These are phyloP conservation scores for Tricholoma sp. DNA, from an alignment of 768 basidiomycete genomes.

Conservation along the genomic window DNA sequence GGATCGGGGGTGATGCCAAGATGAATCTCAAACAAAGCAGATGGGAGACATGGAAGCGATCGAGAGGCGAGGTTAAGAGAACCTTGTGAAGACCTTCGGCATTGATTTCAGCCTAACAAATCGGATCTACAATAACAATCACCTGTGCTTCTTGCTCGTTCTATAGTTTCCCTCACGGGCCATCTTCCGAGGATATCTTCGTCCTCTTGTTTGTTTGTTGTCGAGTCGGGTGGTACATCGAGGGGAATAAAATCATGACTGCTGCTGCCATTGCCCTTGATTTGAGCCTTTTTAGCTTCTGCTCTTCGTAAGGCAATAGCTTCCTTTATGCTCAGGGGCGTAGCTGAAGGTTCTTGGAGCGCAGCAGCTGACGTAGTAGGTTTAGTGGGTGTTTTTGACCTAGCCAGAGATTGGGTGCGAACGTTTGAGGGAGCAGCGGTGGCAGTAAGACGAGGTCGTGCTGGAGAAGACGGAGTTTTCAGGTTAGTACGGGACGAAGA, in stretches of 20 bases:
- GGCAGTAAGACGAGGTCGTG: constrained; percentile 17
- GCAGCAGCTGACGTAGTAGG: constrained; percentile 7
- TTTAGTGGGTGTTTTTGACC: constrained; percentile 17
- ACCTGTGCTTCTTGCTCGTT: constrained; percentile 77
- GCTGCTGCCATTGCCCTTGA: constrained; percentile 19
- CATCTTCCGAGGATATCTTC: constrained; percentile 61
- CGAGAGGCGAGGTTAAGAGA: constrained; percentile 73
- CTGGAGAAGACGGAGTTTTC: constrained; percentile 16
- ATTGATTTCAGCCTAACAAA: constrained; percentile 40
- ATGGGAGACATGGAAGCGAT: constrained; percentile 67
- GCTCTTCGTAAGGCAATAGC: constrained; percentile 77
- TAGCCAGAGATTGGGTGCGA: constrained; percentile 17
- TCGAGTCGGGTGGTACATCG: constrained; percentile 44
- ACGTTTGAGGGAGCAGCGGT: constrained; percentile 11
- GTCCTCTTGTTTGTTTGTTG: constrained; percentile 29
- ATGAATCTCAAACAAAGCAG: constrained; percentile 76
- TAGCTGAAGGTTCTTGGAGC: constrained; percentile 4
- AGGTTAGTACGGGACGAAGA: constrained; percentile 21
- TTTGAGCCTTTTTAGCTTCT: constrained; percentile 63
- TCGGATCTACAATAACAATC: constrained; percentile 23
- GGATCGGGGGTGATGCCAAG: constrained; percentile 67
- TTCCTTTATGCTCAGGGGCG: constrained; percentile 57
- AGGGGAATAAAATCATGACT: constrained; percentile 35
- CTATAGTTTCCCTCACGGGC: constrained; percentile 69
- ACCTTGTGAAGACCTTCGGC: constrained; percentile 49